phyloP scores from a whole-genome alignment of 2,329 filamentous ascomycete species.

The Coniella lustricola region DNA sequence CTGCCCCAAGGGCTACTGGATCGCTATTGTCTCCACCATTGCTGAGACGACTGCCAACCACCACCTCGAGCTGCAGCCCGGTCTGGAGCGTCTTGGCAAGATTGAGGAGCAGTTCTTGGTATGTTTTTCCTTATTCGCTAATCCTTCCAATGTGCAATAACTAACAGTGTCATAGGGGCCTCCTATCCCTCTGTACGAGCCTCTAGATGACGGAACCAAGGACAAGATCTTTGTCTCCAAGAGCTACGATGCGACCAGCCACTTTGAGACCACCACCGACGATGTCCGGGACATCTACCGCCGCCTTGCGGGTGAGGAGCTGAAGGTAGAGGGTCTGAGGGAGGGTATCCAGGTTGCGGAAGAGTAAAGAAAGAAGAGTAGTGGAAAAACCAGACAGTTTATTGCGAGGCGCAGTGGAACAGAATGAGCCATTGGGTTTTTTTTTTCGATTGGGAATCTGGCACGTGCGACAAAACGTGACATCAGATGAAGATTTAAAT shows the following conservation, averaged over 20 bases:
- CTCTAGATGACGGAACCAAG: slow-evolving; percentile 69
- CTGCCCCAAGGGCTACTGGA: slow-evolving; percentile 98
- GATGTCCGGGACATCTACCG: slow-evolving; percentile 92
- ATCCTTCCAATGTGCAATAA: not conserved
- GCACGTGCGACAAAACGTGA: too few species aligned
- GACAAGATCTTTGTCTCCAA: slow-evolving; percentile 97
- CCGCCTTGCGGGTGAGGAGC: slow-evolving; percentile 73
- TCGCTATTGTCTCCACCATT: slow-evolving; percentile 96
- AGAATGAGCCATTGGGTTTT: not conserved
- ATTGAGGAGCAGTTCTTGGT: slow-evolving; percentile 95
- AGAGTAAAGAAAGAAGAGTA: slow-evolving; percentile 38
- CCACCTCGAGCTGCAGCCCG: slow-evolving; percentile 88
- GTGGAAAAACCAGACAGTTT: not conserved
- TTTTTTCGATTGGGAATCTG: not conserved
- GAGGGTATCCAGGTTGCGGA: slow-evolving; percentile 70
- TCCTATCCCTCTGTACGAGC: slow-evolving; percentile 91
- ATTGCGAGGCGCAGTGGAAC: not conserved
- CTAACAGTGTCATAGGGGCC: slow-evolving; percentile 43
- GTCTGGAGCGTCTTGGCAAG: slow-evolving; percentile 82
- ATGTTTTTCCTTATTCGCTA: slow-evolving; percentile 34
- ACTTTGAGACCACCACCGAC: slow-evolving; percentile 89
- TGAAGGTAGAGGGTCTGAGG: slow-evolving; percentile 80
- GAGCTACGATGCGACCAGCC: slow-evolving; percentile 95
- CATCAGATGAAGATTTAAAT: too few species aligned
- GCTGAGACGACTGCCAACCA: slow-evolving; percentile 88